These are phyloP conservation scores for Fusarium pseudoanthophilum DNA, from an alignment of 2,329 filamentous ascomycete species.

Conservation along the genomic window DNA sequence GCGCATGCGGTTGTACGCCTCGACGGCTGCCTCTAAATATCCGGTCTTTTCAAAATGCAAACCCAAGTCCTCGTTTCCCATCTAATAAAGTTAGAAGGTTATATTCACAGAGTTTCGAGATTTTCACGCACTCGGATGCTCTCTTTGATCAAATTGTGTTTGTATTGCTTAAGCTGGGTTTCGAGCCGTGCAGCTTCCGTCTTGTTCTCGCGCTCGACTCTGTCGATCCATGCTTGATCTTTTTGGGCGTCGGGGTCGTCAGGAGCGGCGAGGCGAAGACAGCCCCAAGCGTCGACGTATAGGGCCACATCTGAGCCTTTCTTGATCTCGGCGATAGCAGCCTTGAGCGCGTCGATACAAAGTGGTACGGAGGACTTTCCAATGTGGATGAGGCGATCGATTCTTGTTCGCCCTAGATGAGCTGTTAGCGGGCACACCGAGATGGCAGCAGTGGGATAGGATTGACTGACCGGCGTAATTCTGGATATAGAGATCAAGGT, in stretches of 20 bases:
- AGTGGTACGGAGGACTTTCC: conserved; percentile 81
- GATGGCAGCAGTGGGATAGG: neutral
- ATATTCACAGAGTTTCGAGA: conserved; percentile 7
- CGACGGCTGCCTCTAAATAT: conserved; percentile 76
- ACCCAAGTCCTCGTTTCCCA: conserved; percentile 93
- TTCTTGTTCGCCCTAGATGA: conserved; percentile 76
- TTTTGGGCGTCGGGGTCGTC: conserved; percentile 72
- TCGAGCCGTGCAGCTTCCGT: conserved; percentile 81
- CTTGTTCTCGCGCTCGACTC: conserved; percentile 72
- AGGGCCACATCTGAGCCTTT: conserved; percentile 75
- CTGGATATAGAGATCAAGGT: conserved; percentile 88
- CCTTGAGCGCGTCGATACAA: conserved; percentile 81
- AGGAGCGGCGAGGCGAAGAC: conserved; percentile 71
- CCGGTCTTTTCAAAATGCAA: conserved; percentile 84
- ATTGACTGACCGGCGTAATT: conserved; percentile 80
- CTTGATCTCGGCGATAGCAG: conserved; percentile 81
- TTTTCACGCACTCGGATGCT: conserved; percentile 77
- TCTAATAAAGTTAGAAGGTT: conserved; percentile 62
- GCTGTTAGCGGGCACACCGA: conserved; percentile 15
- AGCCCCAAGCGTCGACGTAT: conserved; percentile 76
- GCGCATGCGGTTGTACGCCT: conserved; percentile 87
- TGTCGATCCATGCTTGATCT: conserved; percentile 81
- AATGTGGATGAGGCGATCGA: conserved; percentile 84
- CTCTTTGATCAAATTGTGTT: conserved; percentile 97
- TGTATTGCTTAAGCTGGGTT: conserved; percentile 87